These are phyloP conservation scores for Aspergillus aculeatus DNA, from an alignment of 2,329 filamentous ascomycete species.

Conservation along the genomic window DNA sequence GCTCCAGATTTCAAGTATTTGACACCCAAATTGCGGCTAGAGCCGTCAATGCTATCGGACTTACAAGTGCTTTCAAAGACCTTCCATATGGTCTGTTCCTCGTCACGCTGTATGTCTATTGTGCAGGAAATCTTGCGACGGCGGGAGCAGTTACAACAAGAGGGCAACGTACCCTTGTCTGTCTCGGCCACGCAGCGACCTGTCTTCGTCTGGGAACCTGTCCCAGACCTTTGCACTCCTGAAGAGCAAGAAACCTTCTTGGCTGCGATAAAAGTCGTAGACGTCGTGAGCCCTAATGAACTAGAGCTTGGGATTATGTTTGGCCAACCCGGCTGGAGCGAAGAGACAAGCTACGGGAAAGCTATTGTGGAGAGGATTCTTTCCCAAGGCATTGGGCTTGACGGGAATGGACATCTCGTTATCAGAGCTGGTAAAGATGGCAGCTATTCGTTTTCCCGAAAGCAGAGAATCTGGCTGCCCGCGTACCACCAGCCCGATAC, in stretches of 20 bases:
- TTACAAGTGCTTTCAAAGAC: slow-evolving; percentile 68
- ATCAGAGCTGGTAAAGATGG: slow-evolving; percentile 63
- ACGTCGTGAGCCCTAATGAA: slow-evolving; percentile 77
- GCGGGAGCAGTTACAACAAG: slow-evolving; percentile 40
- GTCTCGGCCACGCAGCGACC: slow-evolving; percentile 54
- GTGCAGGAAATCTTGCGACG: slow-evolving; percentile 66
- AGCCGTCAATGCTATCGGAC: slow-evolving; percentile 67
- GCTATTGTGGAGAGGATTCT: slow-evolving; percentile 38
- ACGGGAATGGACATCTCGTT: slow-evolving; percentile 40
- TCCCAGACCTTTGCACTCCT: slow-evolving; percentile 81
- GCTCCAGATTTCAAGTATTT: slow-evolving; percentile 75
- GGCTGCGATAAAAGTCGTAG: slow-evolving; percentile 53
- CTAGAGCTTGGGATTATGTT: slow-evolving; percentile 85
- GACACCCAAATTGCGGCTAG: slow-evolving; percentile 80
- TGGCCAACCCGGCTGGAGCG: slow-evolving; percentile 49
- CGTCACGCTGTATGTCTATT: slow-evolving; percentile 72
- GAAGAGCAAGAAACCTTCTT: slow-evolving; percentile 57
- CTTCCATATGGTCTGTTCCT: slow-evolving; percentile 86
- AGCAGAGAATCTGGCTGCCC: slow-evolving; percentile 65
- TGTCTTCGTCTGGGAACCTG: slow-evolving; percentile 90
- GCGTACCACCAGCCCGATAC: slow-evolving; percentile 62
- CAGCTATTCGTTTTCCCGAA: slow-evolving; percentile 49
- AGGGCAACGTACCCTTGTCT: slow-evolving; percentile 27
- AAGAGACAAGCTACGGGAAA: slow-evolving; percentile 26
- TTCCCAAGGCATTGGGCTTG: slow-evolving; percentile 36